Percentiles rank a stretch among this genome's conserved stretches.
Conservation (phyloP, 2,329 filamentous ascomycete genomes). For the Aspergillus calidoustus region DNA sequence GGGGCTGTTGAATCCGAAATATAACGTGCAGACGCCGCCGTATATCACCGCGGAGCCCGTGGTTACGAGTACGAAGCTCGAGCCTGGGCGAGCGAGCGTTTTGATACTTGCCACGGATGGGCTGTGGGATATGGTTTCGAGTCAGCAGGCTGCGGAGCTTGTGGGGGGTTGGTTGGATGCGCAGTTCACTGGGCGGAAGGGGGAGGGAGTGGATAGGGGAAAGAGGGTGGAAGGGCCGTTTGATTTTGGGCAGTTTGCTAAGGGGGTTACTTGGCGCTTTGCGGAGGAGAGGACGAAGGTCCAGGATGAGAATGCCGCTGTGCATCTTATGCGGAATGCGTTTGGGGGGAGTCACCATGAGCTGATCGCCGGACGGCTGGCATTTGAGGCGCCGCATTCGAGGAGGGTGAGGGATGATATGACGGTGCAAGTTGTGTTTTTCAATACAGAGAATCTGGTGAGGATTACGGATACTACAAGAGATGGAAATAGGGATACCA, state of each 20-base stretch:
- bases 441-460: constrained; percentile 6
- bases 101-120: constrained; percentile 71
- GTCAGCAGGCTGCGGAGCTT: constrained; percentile 61
- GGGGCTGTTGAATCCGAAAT: constrained; percentile 49
- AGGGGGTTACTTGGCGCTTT: constrained; percentile 34
- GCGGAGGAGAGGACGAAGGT: constrained; percentile 53
- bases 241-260: constrained; percentile 29
- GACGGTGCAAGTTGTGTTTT: constrained; percentile 55
- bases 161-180: constrained; percentile 59
- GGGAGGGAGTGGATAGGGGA: too few relatives aligned
- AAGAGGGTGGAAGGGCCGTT: constrained; percentile 30
- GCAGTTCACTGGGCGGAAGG: constrained; percentile 39
- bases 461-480: background rate
- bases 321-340: constrained; percentile 58
- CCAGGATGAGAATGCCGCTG: constrained; percentile 58
- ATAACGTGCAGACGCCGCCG: constrained; percentile 57
- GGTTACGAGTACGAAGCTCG: constrained; percentile 61
- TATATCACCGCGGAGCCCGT: constrained; percentile 72
- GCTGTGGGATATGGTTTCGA: constrained; percentile 66
- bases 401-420: constrained; percentile 55
- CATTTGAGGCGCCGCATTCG: constrained; percentile 31
- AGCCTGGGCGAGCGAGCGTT: constrained; percentile 57
- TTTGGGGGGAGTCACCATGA: constrained; percentile 54
- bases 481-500: background rate
- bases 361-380: constrained; percentile 36